Evolutionary conservation across 78 protist species (phyloP).

Genomic region (Speleostelium caveatum): DNA sequence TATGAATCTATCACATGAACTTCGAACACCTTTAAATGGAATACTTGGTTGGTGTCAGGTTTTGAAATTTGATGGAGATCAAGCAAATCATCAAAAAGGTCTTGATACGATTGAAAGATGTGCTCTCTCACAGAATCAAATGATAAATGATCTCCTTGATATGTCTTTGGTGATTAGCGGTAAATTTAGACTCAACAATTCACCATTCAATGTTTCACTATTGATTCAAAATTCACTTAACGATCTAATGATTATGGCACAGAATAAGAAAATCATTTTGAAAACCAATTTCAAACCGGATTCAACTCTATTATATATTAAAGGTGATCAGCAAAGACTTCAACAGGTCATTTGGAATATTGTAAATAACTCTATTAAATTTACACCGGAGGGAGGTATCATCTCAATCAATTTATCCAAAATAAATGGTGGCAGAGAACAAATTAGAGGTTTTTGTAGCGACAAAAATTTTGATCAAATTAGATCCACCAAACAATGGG

Average conservation of each 20-base stretch:
- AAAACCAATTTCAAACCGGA: background rate
- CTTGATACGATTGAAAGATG: constrained; percentile 63
- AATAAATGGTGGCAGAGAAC: background rate
- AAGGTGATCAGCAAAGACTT: constrained; percentile 53
- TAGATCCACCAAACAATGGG: constrained; percentile 1
- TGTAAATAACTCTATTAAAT: constrained; percentile 65
- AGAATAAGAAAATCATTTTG: constrained; percentile 26
- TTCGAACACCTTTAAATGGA: constrained; percentile 75
- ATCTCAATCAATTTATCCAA: background rate
- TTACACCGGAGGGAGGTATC: constrained; percentile 43
- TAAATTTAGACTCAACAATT: constrained; percentile 16
- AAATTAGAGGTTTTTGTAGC: background rate
- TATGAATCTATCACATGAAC: constrained; percentile 68
- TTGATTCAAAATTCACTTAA: constrained; percentile 22
- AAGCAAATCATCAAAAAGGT: constrained; percentile 1
- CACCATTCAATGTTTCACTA: constrained; percentile 4
- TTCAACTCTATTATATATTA: background rate
- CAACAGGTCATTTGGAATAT: constrained; percentile 74
- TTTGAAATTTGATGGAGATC: constrained; percentile 6
- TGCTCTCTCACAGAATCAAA: constrained; percentile 57
- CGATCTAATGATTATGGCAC: background rate
- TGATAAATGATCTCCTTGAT: constrained; percentile 65
- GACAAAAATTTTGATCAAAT: constrained; percentile 4
- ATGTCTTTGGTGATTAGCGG: constrained; percentile 69
- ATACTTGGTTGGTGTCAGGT: constrained; percentile 69